Evolutionary conservation across 768 basidiomycete species (phyloP), one percentile per base, ranked within the genome.

Genomic region (Holtermanniella nyarrowii): DNA sequence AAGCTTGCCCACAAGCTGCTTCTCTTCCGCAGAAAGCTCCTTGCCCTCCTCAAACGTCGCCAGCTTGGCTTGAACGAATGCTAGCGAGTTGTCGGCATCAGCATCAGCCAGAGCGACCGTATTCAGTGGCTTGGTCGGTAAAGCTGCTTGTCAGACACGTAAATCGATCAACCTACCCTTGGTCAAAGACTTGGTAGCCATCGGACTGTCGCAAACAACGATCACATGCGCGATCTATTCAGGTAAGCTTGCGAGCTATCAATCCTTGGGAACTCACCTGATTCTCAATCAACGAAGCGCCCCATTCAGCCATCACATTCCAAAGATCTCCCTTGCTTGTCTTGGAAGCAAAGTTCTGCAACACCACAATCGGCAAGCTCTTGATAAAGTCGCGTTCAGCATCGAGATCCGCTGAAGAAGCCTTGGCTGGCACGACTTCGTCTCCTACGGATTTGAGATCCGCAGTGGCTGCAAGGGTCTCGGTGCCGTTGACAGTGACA

Each of bases 211-310:
- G 60, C 87, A 87, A 42, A 90, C 74, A 26, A 97, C 81, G 44
- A 99, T 76, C 43, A 95, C 88, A 70, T 97, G 91, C 0, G 93
- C 93, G 51, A 88, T 75, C 86, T 89, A 55, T 21, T 4, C 44
- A 26, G 37, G 48, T 22, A 23, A 42, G 37, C 18, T 16, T 26
- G 16, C 24, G 16, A 2, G 24, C 20, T 1, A 43, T n/a, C 1
- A 12, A 10, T 41, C 14, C n/a, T 11, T 13, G 4, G n/a, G 16
- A 13, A 42, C 59, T 44, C 51, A 86, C 87, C 75, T 84, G 79
- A 57, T 82, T 86, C 65, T 95, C 88, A 0, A 83, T 81, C 42
- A 97, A 73, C 10, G 75, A 76, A 0, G 86, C 88, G 2, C 81
- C 84, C 93, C 93, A 99, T 49, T 84, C 80, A 0, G 86, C 78